A percentile compares a stretch with the other conserved stretches of the same genome.
Conservation (phyloP, 306 rosid species). For the Lathyrus oleraceus region DNA sequence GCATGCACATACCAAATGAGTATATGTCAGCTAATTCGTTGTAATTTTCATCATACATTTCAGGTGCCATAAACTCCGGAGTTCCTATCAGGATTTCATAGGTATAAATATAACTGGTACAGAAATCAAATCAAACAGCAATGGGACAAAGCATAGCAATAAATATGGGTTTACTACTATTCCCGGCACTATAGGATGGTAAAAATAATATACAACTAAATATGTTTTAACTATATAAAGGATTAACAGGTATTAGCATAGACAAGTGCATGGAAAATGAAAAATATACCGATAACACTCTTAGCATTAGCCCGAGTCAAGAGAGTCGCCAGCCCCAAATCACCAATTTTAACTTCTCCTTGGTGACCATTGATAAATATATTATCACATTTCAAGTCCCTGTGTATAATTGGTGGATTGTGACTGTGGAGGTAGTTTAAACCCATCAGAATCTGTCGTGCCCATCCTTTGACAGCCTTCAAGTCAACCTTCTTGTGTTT, state of each 20-base stretch:
- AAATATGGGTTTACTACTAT: not conserved
- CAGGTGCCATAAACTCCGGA: slow-evolving; percentile 63
- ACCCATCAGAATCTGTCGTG: slow-evolving; percentile 49
- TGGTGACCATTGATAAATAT: slow-evolving; percentile 58
- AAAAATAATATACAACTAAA: not conserved
- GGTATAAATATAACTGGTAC: slow-evolving; percentile 8
- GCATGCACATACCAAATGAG: slow-evolving; percentile 59
- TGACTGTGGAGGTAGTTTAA: slow-evolving; percentile 49
- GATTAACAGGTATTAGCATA: not conserved
- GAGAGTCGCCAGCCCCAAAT: slow-evolving; percentile 52
- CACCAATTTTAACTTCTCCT: slow-evolving; percentile 59
- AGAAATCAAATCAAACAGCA: slow-evolving; percentile 8
- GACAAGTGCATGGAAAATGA: not conserved
- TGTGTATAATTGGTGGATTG: slow-evolving; percentile 51
- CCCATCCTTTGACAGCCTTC: slow-evolving; percentile 57
- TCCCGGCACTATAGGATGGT: slow-evolving; percentile 11
- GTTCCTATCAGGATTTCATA: slow-evolving; percentile 42
- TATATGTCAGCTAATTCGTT: slow-evolving; percentile 55
- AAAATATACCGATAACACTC: slow-evolving; percentile 49
- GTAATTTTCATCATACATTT: slow-evolving; percentile 53
- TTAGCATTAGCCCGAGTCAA: slow-evolving; percentile 47
- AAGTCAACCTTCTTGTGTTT: slow-evolving; percentile 52
- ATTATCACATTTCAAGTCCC: slow-evolving; percentile 58
- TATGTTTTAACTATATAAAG: slow-evolving; percentile 5
- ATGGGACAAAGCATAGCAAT: not conserved